Evolutionary conservation across 2,329 filamentous ascomycete genomes (phyloP).

Genomic region (Alternaria conjuncta): DNA sequence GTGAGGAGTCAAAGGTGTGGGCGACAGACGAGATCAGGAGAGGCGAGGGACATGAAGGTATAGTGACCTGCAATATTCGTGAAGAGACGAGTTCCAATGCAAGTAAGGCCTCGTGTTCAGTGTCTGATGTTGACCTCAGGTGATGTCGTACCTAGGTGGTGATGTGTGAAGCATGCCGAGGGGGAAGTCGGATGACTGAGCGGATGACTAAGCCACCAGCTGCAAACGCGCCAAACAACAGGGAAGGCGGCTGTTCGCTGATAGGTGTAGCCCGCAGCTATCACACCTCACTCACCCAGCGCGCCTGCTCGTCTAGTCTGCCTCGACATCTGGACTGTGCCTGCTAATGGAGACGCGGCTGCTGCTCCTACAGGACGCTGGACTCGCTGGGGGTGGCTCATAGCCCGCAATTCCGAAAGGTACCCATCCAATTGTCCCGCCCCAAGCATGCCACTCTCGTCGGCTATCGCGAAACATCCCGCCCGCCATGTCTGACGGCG

Average conservation of each 20-base stretch:
- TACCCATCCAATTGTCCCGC: conserved; percentile 19
- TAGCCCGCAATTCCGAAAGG: conserved; percentile 29
- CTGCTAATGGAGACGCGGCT: conserved; percentile 46
- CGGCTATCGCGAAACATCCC: conserved; percentile 26
- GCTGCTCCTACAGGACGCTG: conserved; percentile 41
- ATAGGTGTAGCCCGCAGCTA: conserved; percentile 11
- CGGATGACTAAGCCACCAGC: conserved; percentile 7
- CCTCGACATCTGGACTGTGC: conserved; percentile 26
- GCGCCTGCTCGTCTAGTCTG: conserved; percentile 19
- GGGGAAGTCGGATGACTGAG: neutral
- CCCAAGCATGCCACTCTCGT: conserved; percentile 26
- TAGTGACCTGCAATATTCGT: neutral
- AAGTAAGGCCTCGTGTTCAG: neutral
- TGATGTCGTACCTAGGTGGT: neutral
- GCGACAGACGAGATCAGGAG: neutral
- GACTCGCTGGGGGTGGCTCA: conserved; percentile 42
- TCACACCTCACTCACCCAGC: conserved; percentile 21
- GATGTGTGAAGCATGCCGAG: neutral
- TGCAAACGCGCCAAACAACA: conserved; percentile 22
- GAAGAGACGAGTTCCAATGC: neutral
- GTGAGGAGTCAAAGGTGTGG: neutral
- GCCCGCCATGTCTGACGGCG: conserved; percentile 26
- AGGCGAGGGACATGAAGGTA: neutral
- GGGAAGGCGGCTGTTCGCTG: conserved; percentile 11
- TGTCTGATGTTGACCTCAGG: neutral